These are phyloP conservation scores for Ilyonectria mors-panacis DNA, from an alignment of 2,329 filamentous ascomycete genomes.

Conservation along the genomic window DNA sequence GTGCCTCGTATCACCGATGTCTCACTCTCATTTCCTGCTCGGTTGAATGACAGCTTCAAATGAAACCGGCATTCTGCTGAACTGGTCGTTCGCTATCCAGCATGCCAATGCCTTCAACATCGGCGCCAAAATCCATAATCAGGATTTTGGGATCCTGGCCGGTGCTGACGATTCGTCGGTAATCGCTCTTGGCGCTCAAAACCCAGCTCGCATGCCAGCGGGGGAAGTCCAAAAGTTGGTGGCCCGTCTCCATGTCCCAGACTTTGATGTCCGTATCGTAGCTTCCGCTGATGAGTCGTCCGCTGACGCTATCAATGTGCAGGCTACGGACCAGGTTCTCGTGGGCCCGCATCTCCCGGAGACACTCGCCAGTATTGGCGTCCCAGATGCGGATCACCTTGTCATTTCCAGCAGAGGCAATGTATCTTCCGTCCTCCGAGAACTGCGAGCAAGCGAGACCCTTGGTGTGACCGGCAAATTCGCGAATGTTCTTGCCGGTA, in stretches of 20 bases:
- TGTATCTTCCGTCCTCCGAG: conserved; percentile 92
- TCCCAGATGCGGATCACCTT: conserved; percentile 97
- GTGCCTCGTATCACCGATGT: conserved; percentile 6
- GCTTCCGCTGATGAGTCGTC: conserved; percentile 89
- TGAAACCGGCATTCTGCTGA: conserved; percentile 43
- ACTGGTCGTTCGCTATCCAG: conserved; percentile 62
- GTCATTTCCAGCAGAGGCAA: conserved; percentile 95
- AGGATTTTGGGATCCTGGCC: conserved; percentile 94
- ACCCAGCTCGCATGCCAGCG: conserved; percentile 98
- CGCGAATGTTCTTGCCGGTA: conserved; percentile 88
- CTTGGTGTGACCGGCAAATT: conserved; percentile 91
- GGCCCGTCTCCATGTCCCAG: conserved; percentile 87
- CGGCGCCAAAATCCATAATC: conserved; percentile 90
- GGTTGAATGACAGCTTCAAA: conserved; percentile 36
- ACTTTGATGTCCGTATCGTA: conserved; percentile 98
- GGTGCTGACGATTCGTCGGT: conserved; percentile 92
- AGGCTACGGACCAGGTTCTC: conserved; percentile 88
- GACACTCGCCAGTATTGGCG: conserved; percentile 87
- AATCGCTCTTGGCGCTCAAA: conserved; percentile 94
- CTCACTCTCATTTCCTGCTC: conserved; percentile 8
- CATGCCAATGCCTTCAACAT: conserved; percentile 70
- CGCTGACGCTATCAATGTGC: conserved; percentile 90
- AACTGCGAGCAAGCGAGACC: conserved; percentile 97
- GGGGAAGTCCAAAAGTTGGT: conserved; percentile 87
- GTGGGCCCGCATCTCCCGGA: conserved; percentile 87